Conservation (phyloP, 495 filamentous ascomycete species). For the Aspergillus hancockii region DNA sequence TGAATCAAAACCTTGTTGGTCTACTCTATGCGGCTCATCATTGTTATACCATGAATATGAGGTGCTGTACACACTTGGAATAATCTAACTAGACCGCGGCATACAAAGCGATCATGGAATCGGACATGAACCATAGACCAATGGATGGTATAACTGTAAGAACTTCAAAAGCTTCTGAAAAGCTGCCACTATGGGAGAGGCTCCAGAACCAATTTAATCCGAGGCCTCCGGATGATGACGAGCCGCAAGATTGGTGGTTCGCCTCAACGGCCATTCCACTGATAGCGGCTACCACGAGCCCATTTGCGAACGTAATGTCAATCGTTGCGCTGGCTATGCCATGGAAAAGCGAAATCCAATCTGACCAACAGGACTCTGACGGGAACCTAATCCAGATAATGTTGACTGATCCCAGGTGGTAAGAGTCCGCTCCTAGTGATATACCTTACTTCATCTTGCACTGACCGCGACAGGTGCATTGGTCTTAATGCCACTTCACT, state of each 20-base stretch:
- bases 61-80: not conserved
- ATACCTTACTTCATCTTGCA: not conserved
- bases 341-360: conserved; percentile 57
- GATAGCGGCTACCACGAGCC: conserved; percentile 68
- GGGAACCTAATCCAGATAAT: conserved; percentile 41
- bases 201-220: conserved; percentile 29
- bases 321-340: conserved; percentile 69
- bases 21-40: not conserved
- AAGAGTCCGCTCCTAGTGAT: conserved; percentile 10
- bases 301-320: conserved; percentile 75
- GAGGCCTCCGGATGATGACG: conserved; percentile 51
- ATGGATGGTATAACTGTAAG: not conserved
- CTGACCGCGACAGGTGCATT: conserved; percentile 38
- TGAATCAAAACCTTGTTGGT: too few species aligned
- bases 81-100: not conserved
- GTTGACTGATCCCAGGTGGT: conserved; percentile 56
- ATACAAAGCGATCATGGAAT: not conserved
- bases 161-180: not conserved
- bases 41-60: not conserved
- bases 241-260: conserved; percentile 70
- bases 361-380: conserved; percentile 24
- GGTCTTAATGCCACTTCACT: conserved; percentile 67
- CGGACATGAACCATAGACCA: not conserved
- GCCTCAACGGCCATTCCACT: conserved; percentile 77
- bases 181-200: not conserved